Base-by-base conservation (phyloP, 2,329 filamentous ascomycete genomes). In the Sarocladiaceae sp. region DNA sequence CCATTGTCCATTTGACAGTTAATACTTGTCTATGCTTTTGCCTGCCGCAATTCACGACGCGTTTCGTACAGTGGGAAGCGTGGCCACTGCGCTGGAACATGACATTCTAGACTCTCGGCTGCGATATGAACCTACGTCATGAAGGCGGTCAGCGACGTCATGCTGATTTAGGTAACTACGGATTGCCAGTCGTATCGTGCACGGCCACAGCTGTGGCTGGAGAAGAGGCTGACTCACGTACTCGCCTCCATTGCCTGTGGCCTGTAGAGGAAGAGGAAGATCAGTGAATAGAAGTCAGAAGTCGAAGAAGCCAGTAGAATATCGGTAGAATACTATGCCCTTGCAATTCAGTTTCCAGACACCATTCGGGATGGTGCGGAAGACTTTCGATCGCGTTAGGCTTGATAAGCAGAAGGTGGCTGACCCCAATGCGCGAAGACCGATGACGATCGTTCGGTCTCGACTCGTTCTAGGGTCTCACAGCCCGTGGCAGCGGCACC, bases 111-210 rank as follows among this genome's bases (percentile, higher is more conserved):
- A 33, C 26, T 15, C 17, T 48, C 44, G 18, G 8, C n/a, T 17
- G 6, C 5, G 15, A 33, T 15, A 31, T 33, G 22, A 26, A 20
- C 11, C 44, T 48, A 48, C 44, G 44, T 48, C 44, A 48, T 48
- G 44, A 48, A 31, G 44, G 44, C 25, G 44, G n/a, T 33, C 44
- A 33, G 23, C 25, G 44, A 48, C 26, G 44, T 48, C 44, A 48
- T 48, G 44, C 44, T 29, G 44, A 18, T 18, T 18, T 26, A n/a
- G 23, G 25, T 25, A 11, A 28, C 22, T 17, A 4, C 25, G 26
- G 10, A 4, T 28, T 7, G 13, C 6, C 17, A 5, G 17, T 29
- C 40, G 40, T 22, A 8, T 23, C 23, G 4, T 40, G 40, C 40
- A 46, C 25, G 40, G 40, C 25, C 40, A 46, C 25, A 28, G 25